A percentile compares a stretch with the other conserved stretches of the same genome.
These are phyloP conservation scores for Alternaria sp. DNA, from an alignment of 2,329 filamentous ascomycete species.

Conservation along the genomic window DNA sequence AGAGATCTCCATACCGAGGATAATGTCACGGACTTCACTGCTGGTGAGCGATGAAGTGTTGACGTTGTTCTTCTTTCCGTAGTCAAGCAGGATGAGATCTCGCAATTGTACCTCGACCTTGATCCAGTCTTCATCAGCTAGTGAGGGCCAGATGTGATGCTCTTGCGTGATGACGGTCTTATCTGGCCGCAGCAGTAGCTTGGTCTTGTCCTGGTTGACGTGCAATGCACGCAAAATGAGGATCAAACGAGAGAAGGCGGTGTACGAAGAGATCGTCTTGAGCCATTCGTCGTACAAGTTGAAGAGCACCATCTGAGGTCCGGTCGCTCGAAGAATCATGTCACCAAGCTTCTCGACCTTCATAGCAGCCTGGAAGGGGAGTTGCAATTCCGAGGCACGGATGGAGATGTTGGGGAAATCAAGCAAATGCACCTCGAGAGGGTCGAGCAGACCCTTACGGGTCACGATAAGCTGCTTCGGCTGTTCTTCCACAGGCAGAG, in stretches of 20 bases:
- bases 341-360: conserved; percentile 99
- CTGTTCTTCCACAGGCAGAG: conserved; percentile 95
- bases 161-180: conserved; percentile 98
- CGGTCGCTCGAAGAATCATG: conserved; percentile 97
- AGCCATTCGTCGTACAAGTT: conserved; percentile 99
- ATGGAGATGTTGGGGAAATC: conserved; percentile 99
- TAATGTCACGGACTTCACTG: conserved; percentile 97
- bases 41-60: conserved; percentile 96
- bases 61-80: conserved; percentile 99
- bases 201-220: conserved; percentile 98
- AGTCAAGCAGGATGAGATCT: conserved; percentile 96
- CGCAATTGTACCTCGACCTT: conserved; percentile 98
- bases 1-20: conserved; percentile 98
- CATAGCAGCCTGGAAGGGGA: conserved; percentile 99
- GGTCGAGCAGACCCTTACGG: conserved; percentile 94
- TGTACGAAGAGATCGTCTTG: conserved; percentile 98
- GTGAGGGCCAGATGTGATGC: conserved; percentile 96
- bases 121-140: conserved; percentile 97
- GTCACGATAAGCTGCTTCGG: conserved; percentile 99
- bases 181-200: conserved; percentile 91
- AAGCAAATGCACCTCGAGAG: conserved; percentile 93
- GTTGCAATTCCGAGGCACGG: conserved; percentile 91
- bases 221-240: conserved; percentile 93
- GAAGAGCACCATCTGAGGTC: conserved; percentile 99
- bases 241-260: conserved; percentile 93